Conservation (phyloP, 2,329 filamentous ascomycete genomes). For the Colletotrichum sp. region DNA sequence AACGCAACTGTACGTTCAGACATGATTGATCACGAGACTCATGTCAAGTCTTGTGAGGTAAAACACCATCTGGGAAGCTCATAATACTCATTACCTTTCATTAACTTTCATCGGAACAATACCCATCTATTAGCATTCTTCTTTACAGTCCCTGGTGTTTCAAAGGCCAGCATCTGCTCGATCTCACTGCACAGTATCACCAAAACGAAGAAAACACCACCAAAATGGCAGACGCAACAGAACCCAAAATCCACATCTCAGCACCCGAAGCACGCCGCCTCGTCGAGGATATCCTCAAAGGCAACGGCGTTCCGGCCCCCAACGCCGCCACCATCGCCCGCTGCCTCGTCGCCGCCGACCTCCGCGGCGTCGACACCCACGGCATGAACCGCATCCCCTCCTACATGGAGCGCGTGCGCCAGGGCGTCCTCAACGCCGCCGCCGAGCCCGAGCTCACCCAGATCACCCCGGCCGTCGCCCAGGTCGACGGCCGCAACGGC, state of each 20-base stretch:
- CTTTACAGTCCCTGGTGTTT: background rate
- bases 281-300: slow-evolving; percentile 59
- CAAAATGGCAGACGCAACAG: slow-evolving; percentile 8
- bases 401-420: slow-evolving; percentile 75
- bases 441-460: slow-evolving; percentile 64
- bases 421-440: slow-evolving; percentile 68
- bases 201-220: background rate
- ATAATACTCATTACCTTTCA: background rate
- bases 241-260: slow-evolving; percentile 36
- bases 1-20: background rate
- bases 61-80: background rate
- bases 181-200: background rate
- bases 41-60: background rate
- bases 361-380: slow-evolving; percentile 81
- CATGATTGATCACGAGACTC: background rate
- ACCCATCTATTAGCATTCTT: background rate
- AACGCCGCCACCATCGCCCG: slow-evolving; percentile 69
- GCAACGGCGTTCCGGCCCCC: slow-evolving; percentile 61
- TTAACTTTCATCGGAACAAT: background rate
- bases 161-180: background rate
- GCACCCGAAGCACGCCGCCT: slow-evolving; percentile 49
- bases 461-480: slow-evolving; percentile 73
- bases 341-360: slow-evolving; percentile 75
- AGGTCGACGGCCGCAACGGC: slow-evolving; percentile 70
- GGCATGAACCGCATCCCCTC: slow-evolving; percentile 78